A percentile compares a stretch with the other conserved stretches of the same genome.
Evolutionary conservation across 169 alveolate species (phyloP).

Genomic region (Plasmodium coatneyi): DNA sequence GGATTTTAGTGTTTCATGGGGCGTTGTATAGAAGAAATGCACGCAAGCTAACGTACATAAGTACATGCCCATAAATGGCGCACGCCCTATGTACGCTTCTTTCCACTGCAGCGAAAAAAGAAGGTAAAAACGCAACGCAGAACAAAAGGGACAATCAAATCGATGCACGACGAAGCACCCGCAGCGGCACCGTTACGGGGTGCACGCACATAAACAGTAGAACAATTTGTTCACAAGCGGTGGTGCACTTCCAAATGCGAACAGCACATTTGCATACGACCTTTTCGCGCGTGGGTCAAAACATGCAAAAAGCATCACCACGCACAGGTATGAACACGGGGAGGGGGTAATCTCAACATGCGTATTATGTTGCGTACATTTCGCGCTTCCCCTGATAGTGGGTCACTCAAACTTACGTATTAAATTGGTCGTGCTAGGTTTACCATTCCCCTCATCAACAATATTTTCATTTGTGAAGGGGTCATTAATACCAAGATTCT

Average conservation of each 20-base stretch:
- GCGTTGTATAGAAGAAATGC: not conserved
- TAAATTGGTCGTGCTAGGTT: conserved; percentile 68
- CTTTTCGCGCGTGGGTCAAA: not conserved
- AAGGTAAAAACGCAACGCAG: not conserved
- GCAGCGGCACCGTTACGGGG: not conserved
- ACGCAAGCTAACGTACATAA: not conserved
- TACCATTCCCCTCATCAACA: conserved; percentile 76
- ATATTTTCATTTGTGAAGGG: conserved; percentile 75
- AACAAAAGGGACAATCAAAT: not conserved
- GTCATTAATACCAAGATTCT: conserved; percentile 76
- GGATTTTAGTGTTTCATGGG: not conserved
- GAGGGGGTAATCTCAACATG: not conserved
- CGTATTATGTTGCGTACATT: not conserved
- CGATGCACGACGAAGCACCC: not conserved
- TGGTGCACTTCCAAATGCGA: not conserved
- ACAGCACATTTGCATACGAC: not conserved
- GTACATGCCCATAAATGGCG: not conserved
- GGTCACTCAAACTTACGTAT: conserved; percentile 38
- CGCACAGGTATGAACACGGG: not conserved
- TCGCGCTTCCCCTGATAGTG: not conserved
- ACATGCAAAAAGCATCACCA: not conserved
- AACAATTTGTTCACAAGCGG: not conserved
- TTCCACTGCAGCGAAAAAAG: not conserved
- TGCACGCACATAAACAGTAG: not conserved
- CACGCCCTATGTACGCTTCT: not conserved